phyloP scores from a whole-genome alignment of 305 asterid genomes.

The Salvia sclarea region DNA sequence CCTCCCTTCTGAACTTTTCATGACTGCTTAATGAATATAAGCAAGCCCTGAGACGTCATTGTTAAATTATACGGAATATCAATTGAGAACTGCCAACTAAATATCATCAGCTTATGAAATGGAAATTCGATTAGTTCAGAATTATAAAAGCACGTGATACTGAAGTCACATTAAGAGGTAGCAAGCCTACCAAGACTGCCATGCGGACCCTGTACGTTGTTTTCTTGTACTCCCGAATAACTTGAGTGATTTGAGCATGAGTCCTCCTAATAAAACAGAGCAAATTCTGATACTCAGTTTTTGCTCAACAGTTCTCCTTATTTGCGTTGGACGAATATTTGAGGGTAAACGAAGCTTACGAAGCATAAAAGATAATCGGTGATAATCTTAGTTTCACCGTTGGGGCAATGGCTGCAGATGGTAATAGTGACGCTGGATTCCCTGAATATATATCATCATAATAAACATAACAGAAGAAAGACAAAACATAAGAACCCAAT shows the following conservation, averaged over 20 bases:
- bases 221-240: constrained; percentile 79
- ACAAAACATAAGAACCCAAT: background rate
- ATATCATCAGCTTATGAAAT: constrained; percentile 10
- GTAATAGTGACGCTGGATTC: constrained; percentile 47
- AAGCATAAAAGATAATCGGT: constrained; percentile 71
- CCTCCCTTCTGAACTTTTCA: background rate
- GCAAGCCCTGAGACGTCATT: background rate
- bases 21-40: constrained; percentile 14
- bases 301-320: background rate
- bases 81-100: background rate
- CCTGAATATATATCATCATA: constrained; percentile 41
- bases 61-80: background rate
- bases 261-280: constrained; percentile 66
- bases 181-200: constrained; percentile 77
- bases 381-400: constrained; percentile 53
- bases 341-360: constrained; percentile 55
- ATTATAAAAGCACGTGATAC: constrained; percentile 7
- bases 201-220: constrained; percentile 80
- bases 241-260: constrained; percentile 85
- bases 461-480: background rate
- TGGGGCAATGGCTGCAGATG: constrained; percentile 42
- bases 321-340: background rate
- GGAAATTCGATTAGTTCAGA: background rate
- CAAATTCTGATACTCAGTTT: constrained; percentile 23
- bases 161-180: constrained; percentile 6